A percentile compares a stretch with the other conserved stretches of the same genome.
Evolutionary conservation across 768 basidiomycete genomes (phyloP).

Genomic region (Sporobolomyces phaffii): DNA sequence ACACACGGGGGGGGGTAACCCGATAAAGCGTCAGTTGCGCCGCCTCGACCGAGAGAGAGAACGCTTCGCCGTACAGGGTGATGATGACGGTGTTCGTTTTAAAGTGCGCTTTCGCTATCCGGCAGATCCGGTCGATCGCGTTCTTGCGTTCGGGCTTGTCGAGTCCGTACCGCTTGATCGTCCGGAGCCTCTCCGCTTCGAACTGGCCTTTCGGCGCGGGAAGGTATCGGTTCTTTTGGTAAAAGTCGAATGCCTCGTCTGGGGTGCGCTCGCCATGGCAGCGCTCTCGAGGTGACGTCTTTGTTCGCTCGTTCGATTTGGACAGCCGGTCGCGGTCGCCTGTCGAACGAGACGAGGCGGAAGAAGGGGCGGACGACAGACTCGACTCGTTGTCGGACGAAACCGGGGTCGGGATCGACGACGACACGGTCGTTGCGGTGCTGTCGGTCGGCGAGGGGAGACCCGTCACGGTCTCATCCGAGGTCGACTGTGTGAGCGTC

Average conservation of each 20-base stretch:
- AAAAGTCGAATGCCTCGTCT: conserved; percentile 10
- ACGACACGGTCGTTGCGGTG: not conserved
- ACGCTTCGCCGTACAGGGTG: conserved; percentile 6
- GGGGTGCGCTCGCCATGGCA: not conserved
- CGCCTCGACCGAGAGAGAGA: not conserved
- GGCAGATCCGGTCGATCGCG: conserved; percentile 29
- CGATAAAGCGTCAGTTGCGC: too few relatives aligned
- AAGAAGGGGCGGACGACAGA: too few relatives aligned
- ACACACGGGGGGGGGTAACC: not conserved
- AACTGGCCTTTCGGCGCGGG: conserved; percentile 13
- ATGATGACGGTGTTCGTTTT: conserved; percentile 25
- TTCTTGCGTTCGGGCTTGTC: conserved; percentile 2
- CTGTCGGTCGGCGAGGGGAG: not conserved
- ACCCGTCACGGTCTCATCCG: not conserved
- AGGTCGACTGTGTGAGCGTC: not conserved
- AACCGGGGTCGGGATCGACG: not conserved
- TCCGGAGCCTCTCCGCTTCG: conserved; percentile 23
- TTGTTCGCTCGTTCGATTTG: not conserved
- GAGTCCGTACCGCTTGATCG: conserved; percentile 27
- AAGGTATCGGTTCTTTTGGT: conserved; percentile 8
- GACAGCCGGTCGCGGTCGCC: too few relatives aligned
- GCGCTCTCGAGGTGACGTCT: not conserved
- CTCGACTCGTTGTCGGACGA: not conserved
- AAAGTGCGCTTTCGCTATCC: conserved; percentile 21
- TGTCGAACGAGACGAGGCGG: too few relatives aligned